A percentile compares a stretch with the other conserved stretches of the same genome.
phyloP scores from a whole-genome alignment of 2,329 filamentous ascomycete species.

The Periconia macrospinosa region DNA sequence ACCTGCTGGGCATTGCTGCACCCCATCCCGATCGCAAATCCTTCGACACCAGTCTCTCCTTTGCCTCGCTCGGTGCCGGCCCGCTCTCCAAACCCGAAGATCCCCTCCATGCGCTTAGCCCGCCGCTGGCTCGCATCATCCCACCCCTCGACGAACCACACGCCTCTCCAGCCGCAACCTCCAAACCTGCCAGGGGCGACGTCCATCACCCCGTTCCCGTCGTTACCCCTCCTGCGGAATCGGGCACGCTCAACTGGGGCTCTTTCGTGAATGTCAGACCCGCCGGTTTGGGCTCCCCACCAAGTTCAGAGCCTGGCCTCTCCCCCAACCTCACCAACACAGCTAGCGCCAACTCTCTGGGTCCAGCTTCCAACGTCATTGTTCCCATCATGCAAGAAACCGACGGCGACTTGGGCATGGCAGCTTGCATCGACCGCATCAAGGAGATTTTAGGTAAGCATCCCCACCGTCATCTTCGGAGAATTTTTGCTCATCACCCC shows the following conservation, averaged over 20 bases:
- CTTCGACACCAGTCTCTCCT: constrained; percentile 25
- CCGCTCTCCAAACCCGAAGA: constrained; percentile 45
- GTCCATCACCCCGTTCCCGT: constrained; percentile 43
- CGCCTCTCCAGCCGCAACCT: constrained; percentile 15
- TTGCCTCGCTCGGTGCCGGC: constrained; percentile 37
- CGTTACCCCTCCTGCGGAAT: constrained; percentile 50
- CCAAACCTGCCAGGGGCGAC: constrained; percentile 24
- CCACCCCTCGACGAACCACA: constrained; percentile 20
- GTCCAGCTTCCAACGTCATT: constrained; percentile 25
- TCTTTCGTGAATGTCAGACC: constrained; percentile 39
- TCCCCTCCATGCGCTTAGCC: constrained; percentile 44
- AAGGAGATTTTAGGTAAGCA: constrained; percentile 39
- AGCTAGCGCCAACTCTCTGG: constrained; percentile 20
- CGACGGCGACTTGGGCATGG: constrained; percentile 27
- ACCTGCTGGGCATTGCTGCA: constrained; percentile 53
- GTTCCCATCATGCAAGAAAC: constrained; percentile 26
- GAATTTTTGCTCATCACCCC: neutral
- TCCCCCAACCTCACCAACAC: constrained; percentile 30
- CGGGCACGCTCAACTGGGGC: constrained; percentile 45
- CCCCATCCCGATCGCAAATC: constrained; percentile 48
- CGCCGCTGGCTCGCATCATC: constrained; percentile 20
- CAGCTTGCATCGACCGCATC: constrained; percentile 32
- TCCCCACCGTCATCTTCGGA: neutral
- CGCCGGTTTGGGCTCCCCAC: constrained; percentile 43
- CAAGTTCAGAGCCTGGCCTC: constrained; percentile 41